Evolutionary conservation across 352 stramenopile genomes (phyloP).

Genomic region (Phytophthora sp.): DNA sequence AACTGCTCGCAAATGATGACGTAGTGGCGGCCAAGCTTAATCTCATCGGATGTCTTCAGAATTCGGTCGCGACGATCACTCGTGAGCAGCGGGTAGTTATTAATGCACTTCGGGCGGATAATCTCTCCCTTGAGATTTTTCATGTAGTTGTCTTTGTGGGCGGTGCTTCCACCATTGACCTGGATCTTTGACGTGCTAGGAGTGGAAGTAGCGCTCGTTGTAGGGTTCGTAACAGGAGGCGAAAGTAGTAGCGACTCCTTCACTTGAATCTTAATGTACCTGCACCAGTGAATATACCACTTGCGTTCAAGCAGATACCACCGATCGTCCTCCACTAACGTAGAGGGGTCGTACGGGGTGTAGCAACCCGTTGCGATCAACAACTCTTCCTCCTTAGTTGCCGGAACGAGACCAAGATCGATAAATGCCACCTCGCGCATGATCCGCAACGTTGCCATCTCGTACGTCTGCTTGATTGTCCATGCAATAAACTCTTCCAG

Average conservation of each 20-base stretch:
- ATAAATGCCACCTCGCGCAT: slow-evolving; percentile 89
- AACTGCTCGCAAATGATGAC: slow-evolving; percentile 87
- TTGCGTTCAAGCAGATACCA: slow-evolving; percentile 88
- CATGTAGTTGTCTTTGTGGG: slow-evolving; percentile 68
- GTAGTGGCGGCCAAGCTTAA: slow-evolving; percentile 84
- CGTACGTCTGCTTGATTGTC: slow-evolving; percentile 71
- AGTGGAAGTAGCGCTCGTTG: slow-evolving; percentile 29
- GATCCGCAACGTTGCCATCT: slow-evolving; percentile 79
- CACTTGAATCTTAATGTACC: slow-evolving; percentile 68
- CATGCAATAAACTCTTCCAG: slow-evolving; percentile 77
- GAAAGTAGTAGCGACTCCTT: slow-evolving; percentile 42
- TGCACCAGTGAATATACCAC: slow-evolving; percentile 88
- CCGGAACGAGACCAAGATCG: slow-evolving; percentile 75
- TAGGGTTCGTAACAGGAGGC: slow-evolving; percentile 19
- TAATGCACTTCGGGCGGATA: slow-evolving; percentile 82
- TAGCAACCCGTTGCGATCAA: slow-evolving; percentile 77
- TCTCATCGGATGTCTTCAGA: slow-evolving; percentile 74
- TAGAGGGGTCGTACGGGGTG: slow-evolving; percentile 68
- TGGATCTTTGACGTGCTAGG: slow-evolving; percentile 49
- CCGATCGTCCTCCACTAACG: slow-evolving; percentile 80
- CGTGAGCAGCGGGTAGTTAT: slow-evolving; percentile 80
- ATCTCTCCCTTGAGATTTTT: slow-evolving; percentile 84
- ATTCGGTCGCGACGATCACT: slow-evolving; percentile 73
- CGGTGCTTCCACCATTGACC: slow-evolving; percentile 29
- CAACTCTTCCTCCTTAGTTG: slow-evolving; percentile 81